phyloP scores from a whole-genome alignment of 2,329 filamentous ascomycete species.

The Akanthomyces dipterigenus region DNA sequence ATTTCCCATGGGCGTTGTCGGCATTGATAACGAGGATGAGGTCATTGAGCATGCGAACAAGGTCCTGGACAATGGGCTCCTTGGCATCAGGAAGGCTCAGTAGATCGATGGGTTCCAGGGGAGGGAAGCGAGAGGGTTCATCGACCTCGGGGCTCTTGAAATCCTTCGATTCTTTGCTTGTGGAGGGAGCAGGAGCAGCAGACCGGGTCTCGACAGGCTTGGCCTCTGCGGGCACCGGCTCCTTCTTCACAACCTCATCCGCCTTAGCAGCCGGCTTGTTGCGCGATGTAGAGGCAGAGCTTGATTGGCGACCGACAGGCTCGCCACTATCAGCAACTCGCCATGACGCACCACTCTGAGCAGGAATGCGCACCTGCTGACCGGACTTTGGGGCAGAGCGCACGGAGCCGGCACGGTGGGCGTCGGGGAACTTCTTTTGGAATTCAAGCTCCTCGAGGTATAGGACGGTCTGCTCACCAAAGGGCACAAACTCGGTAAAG shows the following conservation, averaged over 20 bases:
- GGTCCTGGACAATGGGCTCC: conserved; percentile 84
- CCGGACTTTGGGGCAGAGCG: conserved; percentile 29
- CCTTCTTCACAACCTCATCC: conserved; percentile 22
- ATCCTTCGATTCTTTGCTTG: conserved; percentile 22
- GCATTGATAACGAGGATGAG: conserved; percentile 91
- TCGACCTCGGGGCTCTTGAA: conserved; percentile 57
- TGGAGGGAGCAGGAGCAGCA: conserved; percentile 19
- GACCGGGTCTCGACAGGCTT: conserved; percentile 15
- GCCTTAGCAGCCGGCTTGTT: conserved; percentile 26
- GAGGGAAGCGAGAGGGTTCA: conserved; percentile 57
- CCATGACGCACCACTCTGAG: conserved; percentile 80
- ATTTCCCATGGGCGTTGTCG: conserved; percentile 71
- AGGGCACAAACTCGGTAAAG: conserved; percentile 95
- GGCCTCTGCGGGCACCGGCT: conserved; percentile 22
- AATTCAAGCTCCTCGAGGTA: conserved; percentile 96
- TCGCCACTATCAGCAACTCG: conserved; percentile 60
- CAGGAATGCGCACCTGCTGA: conserved; percentile 72
- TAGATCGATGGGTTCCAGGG: conserved; percentile 68
- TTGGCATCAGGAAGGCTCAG: conserved; percentile 67
- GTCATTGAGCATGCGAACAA: conserved; percentile 93
- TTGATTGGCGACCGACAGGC: conserved; percentile 53
- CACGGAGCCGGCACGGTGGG: conserved; percentile 37
- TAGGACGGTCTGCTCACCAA: conserved; percentile 86
- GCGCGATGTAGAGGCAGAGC: conserved; percentile 37
- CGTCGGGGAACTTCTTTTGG: conserved; percentile 68